Conservation (phyloP, 2,329 filamentous ascomycete species). For the Phoma sp. region DNA sequence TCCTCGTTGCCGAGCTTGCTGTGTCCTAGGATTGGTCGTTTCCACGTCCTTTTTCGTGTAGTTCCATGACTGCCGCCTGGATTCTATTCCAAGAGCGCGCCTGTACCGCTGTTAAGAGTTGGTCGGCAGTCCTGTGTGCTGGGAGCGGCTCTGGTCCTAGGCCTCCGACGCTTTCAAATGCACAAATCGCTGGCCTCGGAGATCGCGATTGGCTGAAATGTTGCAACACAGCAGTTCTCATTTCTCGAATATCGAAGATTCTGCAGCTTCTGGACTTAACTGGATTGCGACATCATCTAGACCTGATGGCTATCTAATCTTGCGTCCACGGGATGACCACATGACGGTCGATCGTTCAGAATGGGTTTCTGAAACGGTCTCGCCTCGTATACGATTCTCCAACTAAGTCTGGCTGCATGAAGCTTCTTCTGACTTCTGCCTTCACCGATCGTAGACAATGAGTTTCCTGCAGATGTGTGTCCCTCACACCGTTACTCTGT, state of each 20-base stretch:
- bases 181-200: background rate
- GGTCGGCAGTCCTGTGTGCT: background rate
- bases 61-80: background rate
- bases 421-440: background rate
- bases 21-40: background rate
- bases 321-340: background rate
- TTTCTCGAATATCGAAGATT: background rate
- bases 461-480: constrained; percentile 1
- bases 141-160: constrained; percentile 6
- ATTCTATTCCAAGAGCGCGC: background rate
- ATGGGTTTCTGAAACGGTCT: background rate
- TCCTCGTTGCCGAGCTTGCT: background rate
- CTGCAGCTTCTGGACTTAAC: background rate
- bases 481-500: background rate
- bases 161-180: constrained; percentile 5
- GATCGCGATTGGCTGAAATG: background rate
- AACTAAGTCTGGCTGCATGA: background rate
- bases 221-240: background rate
- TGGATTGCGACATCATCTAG: background rate
- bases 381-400: background rate
- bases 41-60: background rate
- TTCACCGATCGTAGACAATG: background rate
- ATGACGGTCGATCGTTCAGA: background rate
- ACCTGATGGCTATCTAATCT: background rate
- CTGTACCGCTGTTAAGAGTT: background rate